Conservation (phyloP, 441 rosid species). For the Erodium texanum region DNA sequence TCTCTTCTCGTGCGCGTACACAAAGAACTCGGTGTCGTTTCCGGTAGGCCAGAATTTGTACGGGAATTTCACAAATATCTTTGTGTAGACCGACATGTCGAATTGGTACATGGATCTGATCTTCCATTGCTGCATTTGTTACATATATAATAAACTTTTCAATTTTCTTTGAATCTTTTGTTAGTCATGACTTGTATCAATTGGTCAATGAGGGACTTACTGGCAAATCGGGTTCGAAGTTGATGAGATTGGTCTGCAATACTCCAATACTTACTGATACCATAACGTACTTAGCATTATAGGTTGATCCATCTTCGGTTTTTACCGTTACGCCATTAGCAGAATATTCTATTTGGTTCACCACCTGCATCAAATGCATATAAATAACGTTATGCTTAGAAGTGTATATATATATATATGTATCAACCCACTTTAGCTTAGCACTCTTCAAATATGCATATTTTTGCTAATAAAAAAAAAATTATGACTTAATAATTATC, state of each 20-base stretch:
- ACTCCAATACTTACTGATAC: conserved; percentile 1
- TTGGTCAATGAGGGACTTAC: background rate
- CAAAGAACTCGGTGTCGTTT: background rate
- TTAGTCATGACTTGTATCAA: background rate
- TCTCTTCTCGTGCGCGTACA: background rate
- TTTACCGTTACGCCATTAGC: background rate
- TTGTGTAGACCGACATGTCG: background rate
- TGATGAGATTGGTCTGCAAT: conserved; percentile 1
- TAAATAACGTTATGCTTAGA: too few relatives aligned
- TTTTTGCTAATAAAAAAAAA: too few relatives aligned
- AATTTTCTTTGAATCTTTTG: too few relatives aligned
- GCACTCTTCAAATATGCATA: too few relatives aligned
- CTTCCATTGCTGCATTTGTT: background rate
- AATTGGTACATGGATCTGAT: background rate
- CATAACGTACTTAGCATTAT: background rate
- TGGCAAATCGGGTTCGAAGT: background rate
- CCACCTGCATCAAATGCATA: background rate
- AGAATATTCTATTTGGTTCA: background rate
- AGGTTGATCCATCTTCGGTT: background rate
- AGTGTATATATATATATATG: too few relatives aligned
- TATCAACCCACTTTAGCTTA: too few relatives aligned
- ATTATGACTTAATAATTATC: too few relatives aligned
- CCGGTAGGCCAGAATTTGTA: background rate
- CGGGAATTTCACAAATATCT: background rate
- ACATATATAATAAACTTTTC: too few relatives aligned